Conservation (phyloP, 805 yeast genomes). For the Cephaloascus fragrans region DNA sequence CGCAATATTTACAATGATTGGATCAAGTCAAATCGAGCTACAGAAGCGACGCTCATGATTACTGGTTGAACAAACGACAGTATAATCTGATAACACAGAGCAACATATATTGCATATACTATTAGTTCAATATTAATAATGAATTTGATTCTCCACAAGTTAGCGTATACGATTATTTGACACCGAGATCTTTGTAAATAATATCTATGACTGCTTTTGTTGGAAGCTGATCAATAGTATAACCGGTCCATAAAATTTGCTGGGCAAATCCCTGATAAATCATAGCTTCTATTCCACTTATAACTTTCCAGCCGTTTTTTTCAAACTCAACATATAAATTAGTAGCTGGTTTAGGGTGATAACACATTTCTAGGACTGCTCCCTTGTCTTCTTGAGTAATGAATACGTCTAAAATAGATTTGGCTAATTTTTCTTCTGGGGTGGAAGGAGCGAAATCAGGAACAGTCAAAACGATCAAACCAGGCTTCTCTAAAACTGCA, state of each 20-base stretch:
- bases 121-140: too few relatives aligned
- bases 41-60: too few relatives aligned
- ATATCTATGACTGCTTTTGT: conserved; percentile 11
- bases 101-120: too few relatives aligned
- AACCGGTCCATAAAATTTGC: conserved; percentile 21
- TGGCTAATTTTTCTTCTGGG: conserved; percentile 13
- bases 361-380: conserved; percentile 23
- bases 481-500: conserved; percentile 8
- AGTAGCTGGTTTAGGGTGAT: conserved; percentile 18
- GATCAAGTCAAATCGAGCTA: too few relatives aligned
- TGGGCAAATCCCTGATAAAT: conserved; percentile 21
- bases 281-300: conserved; percentile 20
- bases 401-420: conserved; percentile 15
- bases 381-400: conserved; percentile 12
- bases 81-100: too few relatives aligned
- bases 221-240: conserved; percentile 13
- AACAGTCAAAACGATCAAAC: conserved; percentile 16
- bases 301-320: conserved; percentile 16
- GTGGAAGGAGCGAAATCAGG: conserved; percentile 18
- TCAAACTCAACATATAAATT: conserved; percentile 14
- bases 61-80: too few relatives aligned
- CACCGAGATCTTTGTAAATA: too few relatives aligned
- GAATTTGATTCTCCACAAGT: too few relatives aligned
- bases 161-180: too few relatives aligned
- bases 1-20: too few relatives aligned